phyloP scores from a whole-genome alignment of 768 basidiomycete genomes.

The Cystobasidium ongulense region DNA sequence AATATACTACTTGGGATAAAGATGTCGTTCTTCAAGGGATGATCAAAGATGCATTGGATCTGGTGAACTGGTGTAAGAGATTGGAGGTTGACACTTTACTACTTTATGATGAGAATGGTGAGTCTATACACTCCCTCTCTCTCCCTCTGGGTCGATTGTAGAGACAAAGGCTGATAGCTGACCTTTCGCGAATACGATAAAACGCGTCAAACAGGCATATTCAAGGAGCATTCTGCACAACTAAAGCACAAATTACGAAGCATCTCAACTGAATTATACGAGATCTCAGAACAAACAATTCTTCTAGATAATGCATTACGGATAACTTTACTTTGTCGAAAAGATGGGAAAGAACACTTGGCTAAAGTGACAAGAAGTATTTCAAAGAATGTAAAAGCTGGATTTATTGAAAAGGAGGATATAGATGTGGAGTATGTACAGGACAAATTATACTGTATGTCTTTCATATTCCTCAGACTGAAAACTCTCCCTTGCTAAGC shows the following conservation, averaged over 20 bases:
- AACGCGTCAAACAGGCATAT: constrained; percentile 1
- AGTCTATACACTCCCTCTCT: neutral
- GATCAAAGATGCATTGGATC: neutral
- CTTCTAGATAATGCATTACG: neutral
- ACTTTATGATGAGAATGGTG: constrained; percentile 28
- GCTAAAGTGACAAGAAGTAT: neutral
- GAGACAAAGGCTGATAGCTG: too few relatives aligned
- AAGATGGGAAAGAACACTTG: constrained; percentile 21
- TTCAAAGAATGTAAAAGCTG: neutral
- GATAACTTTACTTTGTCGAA: neutral
- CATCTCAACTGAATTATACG: neutral
- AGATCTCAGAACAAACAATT: neutral
- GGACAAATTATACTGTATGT: constrained; percentile 26
- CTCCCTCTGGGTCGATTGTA: too few relatives aligned
- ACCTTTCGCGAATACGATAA: too few relatives aligned
- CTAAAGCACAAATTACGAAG: neutral
- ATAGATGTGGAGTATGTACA: constrained; percentile 9
- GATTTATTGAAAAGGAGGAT: neutral
- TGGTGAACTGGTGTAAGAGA: neutral
- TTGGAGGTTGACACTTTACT: constrained; percentile 3
- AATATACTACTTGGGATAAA: constrained; percentile 6
- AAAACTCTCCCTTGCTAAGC: neutral
- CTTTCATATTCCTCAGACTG: neutral
- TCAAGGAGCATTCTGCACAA: neutral
- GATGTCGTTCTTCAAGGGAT: neutral